phyloP scores from a whole-genome alignment of 306 rosid genomes.

The Cucurbita moschata region DNA sequence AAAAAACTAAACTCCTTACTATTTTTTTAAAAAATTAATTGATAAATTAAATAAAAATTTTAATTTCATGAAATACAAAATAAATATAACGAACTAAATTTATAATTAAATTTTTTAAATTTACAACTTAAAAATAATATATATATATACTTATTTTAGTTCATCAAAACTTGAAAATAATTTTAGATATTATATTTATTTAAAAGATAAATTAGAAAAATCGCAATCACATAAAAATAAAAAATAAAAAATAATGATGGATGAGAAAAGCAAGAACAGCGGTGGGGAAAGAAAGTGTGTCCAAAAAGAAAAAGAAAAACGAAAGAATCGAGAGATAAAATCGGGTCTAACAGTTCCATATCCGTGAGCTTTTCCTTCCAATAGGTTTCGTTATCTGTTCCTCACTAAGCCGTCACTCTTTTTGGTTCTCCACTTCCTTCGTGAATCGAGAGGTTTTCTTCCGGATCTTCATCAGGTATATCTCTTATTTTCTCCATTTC shows the following conservation, averaged over 20 bases:
- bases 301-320: not conserved
- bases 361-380: not conserved
- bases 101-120: too few species aligned
- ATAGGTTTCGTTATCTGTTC: not conserved
- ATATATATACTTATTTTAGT: too few species aligned
- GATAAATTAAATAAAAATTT: too few species aligned
- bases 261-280: not conserved
- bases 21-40: too few species aligned
- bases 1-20: too few species aligned
- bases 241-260: not conserved
- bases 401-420: not conserved
- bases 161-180: too few species aligned
- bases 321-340: not conserved
- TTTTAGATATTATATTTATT: too few species aligned
- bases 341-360: constrained; percentile 1
- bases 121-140: too few species aligned
- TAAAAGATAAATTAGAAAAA: too few species aligned
- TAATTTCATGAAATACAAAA: too few species aligned
- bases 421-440: not conserved
- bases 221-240: not conserved
- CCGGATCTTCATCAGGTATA: not conserved
- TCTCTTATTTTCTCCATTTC: not conserved
- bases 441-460: not conserved
- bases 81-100: too few species aligned
- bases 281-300: not conserved